Conservation (phyloP, 257 asterid species). For the Solanum arcanum region DNA sequence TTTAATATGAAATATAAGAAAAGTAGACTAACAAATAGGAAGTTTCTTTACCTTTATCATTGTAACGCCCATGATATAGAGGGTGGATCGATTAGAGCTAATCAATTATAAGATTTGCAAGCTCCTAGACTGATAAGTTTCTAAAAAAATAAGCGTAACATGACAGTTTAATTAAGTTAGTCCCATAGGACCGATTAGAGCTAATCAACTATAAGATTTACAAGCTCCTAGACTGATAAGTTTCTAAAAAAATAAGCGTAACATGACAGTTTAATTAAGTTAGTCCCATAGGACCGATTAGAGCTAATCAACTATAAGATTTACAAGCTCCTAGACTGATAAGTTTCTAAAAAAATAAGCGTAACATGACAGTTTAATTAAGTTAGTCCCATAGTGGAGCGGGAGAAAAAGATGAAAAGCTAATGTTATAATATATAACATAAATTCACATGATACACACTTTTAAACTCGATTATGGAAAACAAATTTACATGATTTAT, state of each 20-base stretch:
- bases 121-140: neutral
- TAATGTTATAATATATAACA: neutral
- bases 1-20: neutral
- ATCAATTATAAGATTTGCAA: neutral
- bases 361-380: too few species aligned
- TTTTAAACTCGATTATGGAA: neutral
- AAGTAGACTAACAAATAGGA: neutral
- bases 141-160: neutral
- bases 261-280: too few species aligned
- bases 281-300: neutral
- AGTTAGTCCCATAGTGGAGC: neutral
- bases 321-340: too few species aligned
- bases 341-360: too few species aligned
- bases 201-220: too few species aligned
- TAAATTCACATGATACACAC: accelerated
- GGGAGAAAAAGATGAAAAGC: neutral
- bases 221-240: too few species aligned
- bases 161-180: neutral
- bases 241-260: too few species aligned
- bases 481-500: neutral
- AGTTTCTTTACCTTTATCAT: neutral
- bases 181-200: neutral
- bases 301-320: too few species aligned
- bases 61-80: neutral
- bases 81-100: neutral